Base-by-base conservation (phyloP, 768 basidiomycete species). In the Ramaria sp. region DNA sequence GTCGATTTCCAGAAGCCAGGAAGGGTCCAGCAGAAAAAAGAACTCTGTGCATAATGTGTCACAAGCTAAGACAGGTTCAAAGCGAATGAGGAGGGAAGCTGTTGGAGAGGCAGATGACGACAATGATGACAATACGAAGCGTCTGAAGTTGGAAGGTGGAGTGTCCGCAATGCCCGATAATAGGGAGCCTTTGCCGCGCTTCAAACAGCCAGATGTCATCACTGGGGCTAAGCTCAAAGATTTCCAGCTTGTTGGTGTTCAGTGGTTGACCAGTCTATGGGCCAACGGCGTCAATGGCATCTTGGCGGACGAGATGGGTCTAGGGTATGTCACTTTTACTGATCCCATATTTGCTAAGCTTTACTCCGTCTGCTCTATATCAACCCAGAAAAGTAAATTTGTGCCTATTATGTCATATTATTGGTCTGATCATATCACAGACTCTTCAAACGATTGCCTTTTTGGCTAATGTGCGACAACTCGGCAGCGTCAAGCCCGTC, bases 371-470 rank as follows among this genome's bases (percentile, higher is more conserved):
- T 8, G 8, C 18, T 25, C 48, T 10, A 2, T 36, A 16, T 49
- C 18, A 48, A 41, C 27, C 20, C 43, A 55, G 53, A 36, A 55
- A 55, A 36, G 53, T 52, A n/a, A 27, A 50, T 53, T 12, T n/a
- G 12, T 45, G n/a, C 38, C 38, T 58, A 16, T 48, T 34, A 38
- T 43, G 58, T 60, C 62, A 62, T 38, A 27, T 12, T 54, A 22
- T 9, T 1, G 38, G 39, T 37, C 25, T 5, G 15, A 56, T 56
- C 56, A 52, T 43, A 45, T 2, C 7, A 32, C 18, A 96, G 88
- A 99, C 96, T 0, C 74, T 98, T 0, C 96, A 99, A 75, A 88
- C 83, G 0, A 99, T 99, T 42, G 81, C 94, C 0, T 96, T 98
- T 66, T 80, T 89, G 56, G 94, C 94, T 0, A 85, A 93, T 67